A percentile compares a stretch with the other conserved stretches of the same genome.
phyloP scores from a whole-genome alignment of 192 early-diverging fungal genomes.

The Podila verticillata region DNA sequence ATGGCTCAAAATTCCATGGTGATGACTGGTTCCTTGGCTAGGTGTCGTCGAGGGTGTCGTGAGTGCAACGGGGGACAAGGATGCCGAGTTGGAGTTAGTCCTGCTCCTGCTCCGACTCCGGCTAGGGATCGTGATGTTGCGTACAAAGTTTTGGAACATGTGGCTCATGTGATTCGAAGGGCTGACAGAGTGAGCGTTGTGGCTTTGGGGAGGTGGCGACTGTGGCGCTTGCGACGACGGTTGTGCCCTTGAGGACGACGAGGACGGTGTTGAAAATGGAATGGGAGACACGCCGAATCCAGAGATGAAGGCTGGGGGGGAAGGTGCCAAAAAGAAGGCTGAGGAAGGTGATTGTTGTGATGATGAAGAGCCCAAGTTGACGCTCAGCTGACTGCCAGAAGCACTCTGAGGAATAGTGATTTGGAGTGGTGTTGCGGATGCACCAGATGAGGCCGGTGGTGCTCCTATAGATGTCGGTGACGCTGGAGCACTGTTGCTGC shows the following conservation, averaged over 20 bases:
- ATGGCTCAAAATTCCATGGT: neutral
- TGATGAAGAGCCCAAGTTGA: neutral
- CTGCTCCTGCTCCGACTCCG: conserved; percentile 36
- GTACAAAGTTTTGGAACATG: conserved; percentile 48
- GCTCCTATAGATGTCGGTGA: conserved; percentile 1
- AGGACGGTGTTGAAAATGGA: conserved; percentile 16
- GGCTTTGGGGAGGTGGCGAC: neutral
- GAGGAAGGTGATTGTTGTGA: conserved; percentile 44
- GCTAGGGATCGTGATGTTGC: conserved; percentile 39
- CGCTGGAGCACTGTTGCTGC: neutral
- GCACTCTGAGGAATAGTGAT: conserved; percentile 1
- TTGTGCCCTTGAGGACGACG: conserved; percentile 13
- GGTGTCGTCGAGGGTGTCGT: neutral
- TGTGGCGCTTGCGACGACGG: neutral
- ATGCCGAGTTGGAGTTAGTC: conserved; percentile 43
- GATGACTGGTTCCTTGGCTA: conserved; percentile 3
- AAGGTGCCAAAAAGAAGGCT: conserved; percentile 41
- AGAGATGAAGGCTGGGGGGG: conserved; percentile 35
- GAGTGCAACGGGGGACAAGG: neutral
- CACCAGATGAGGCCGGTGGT: neutral
- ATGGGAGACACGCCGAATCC: conserved; percentile 29
- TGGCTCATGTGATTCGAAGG: conserved; percentile 36
- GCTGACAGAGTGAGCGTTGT: neutral
- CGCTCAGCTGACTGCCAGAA: neutral
- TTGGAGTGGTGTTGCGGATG: neutral